Evolutionary conservation across 371 early-diverging fungal genomes (phyloP).

Genomic region (Apophysomyces ossiformis): DNA sequence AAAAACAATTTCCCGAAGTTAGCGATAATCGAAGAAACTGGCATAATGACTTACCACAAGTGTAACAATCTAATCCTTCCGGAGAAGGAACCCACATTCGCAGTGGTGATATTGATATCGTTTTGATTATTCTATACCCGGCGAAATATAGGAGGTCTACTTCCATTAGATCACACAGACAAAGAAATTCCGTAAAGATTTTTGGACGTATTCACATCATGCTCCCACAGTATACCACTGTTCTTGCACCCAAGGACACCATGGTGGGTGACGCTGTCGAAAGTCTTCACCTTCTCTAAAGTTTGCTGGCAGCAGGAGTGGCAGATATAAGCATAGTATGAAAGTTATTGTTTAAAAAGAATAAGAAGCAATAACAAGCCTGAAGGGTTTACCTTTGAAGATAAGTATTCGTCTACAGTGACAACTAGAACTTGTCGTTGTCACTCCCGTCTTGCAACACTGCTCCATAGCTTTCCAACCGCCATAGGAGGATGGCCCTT

Average conservation of each 20-base stretch:
- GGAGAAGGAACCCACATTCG: conserved; percentile 1
- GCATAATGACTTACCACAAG: too few species aligned
- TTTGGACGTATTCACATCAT: not conserved
- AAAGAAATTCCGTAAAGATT: not conserved
- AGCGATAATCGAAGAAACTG: too few species aligned
- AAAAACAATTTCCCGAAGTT: too few species aligned
- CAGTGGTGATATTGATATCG: not conserved
- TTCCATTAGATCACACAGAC: not conserved
- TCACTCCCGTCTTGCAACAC: not conserved
- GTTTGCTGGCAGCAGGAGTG: not conserved
- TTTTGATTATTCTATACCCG: not conserved
- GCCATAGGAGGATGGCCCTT: not conserved
- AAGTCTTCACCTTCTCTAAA: conserved; percentile 4
- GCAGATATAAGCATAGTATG: not conserved
- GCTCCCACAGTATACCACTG: conserved; percentile 8
- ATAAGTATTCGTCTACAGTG: not conserved
- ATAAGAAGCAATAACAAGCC: not conserved
- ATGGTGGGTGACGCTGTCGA: not conserved
- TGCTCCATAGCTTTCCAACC: not conserved
- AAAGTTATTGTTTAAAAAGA: not conserved
- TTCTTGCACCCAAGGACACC: not conserved
- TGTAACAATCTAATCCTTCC: too few species aligned
- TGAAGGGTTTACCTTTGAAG: not conserved
- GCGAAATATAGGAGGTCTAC: not conserved
- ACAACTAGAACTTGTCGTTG: not conserved